Conservation (phyloP, 306 rosid species). For the Begonia masoniana region DNA sequence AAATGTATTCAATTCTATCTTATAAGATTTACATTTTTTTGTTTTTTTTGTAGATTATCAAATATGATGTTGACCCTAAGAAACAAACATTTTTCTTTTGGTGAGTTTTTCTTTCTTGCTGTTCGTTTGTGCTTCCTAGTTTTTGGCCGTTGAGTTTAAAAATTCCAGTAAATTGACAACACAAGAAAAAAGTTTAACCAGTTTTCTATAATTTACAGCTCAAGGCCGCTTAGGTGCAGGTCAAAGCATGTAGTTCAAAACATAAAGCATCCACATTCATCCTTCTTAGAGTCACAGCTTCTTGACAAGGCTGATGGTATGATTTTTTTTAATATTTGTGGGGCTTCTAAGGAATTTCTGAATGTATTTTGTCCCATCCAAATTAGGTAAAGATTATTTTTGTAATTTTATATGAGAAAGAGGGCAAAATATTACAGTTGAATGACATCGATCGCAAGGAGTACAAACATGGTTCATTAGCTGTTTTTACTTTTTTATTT, state of each 20-base stretch:
- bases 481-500: no score
- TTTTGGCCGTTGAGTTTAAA: background rate
- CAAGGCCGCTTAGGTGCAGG: constrained; percentile 35
- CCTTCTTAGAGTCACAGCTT: constrained; percentile 21
- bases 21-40: constrained; percentile 1
- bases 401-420: background rate
- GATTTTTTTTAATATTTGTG: constrained; percentile 10
- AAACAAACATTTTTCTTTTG: constrained; percentile 34
- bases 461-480: no score
- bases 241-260: constrained; percentile 17
- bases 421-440: background rate
- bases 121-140: background rate
- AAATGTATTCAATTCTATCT: background rate
- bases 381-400: background rate
- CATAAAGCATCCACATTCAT: constrained; percentile 27
- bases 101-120: constrained; percentile 23
- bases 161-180: no score
- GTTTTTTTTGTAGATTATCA: constrained; percentile 33
- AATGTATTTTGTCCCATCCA: background rate
- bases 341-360: no score
- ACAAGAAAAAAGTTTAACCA: background rate
- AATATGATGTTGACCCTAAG: constrained; percentile 49
- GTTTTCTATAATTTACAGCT: constrained; percentile 27
- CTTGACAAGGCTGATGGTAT: constrained; percentile 46
- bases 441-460: no score